Conservation (phyloP, 305 asterid genomes). For the Solanum hybrid region DNA sequence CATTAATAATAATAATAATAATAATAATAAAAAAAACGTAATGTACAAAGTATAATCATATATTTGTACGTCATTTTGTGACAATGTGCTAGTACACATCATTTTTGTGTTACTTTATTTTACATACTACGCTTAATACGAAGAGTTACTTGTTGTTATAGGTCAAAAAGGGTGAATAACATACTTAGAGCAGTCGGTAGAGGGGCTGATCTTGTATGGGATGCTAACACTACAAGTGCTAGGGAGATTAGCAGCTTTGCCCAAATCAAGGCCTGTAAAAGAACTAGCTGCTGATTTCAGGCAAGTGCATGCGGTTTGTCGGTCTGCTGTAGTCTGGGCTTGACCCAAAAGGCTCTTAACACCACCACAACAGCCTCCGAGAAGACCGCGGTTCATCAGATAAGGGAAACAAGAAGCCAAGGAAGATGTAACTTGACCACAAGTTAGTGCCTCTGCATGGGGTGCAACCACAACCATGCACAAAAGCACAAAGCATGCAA, state of each 20-base stretch:
- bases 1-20: not conserved
- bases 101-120: not conserved
- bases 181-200: slow-evolving; percentile 4
- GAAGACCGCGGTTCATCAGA: not conserved
- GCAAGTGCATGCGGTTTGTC: not conserved
- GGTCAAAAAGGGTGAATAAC: not conserved
- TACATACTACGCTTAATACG: not conserved
- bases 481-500: not conserved
- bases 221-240: not conserved
- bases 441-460: slow-evolving; percentile 9
- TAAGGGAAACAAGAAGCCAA: not conserved
- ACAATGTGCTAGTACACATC: not conserved
- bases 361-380: not conserved
- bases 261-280: not conserved
- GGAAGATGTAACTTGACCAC: not conserved
- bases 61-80: not conserved
- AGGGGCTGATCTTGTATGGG: not conserved
- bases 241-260: slow-evolving; percentile 7
- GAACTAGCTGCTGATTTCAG: slow-evolving; percentile 6
- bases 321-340: not conserved
- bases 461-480: slow-evolving; percentile 2
- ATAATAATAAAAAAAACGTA: not conserved
- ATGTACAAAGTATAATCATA: not conserved
- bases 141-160: not conserved
- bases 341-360: not conserved